phyloP scores from a whole-genome alignment of 2,329 filamentous ascomycete species.

The Fonsecaea multimorphosa region DNA sequence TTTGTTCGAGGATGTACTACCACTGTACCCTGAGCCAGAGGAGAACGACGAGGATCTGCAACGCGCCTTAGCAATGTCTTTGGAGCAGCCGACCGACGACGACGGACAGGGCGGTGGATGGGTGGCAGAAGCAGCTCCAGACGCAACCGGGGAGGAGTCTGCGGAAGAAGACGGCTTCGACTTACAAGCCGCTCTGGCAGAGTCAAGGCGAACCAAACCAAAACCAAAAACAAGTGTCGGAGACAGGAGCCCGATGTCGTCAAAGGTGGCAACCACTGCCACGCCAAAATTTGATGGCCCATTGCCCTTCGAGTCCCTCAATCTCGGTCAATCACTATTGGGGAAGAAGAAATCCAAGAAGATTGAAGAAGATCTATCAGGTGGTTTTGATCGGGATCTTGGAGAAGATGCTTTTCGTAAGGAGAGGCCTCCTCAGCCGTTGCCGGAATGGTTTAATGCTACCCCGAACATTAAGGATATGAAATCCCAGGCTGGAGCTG shows the following conservation, averaged over 20 bases:
- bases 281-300: slow-evolving; percentile 70
- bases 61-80: slow-evolving; percentile 82
- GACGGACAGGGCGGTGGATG: slow-evolving; percentile 59
- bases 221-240: slow-evolving; percentile 49
- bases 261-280: slow-evolving; percentile 8
- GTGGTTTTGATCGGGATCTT: slow-evolving; percentile 68
- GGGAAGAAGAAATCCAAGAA: slow-evolving; percentile 61
- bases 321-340: slow-evolving; percentile 68
- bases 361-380: slow-evolving; percentile 61
- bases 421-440: slow-evolving; percentile 43
- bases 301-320: slow-evolving; percentile 82
- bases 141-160: slow-evolving; percentile 52
- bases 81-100: slow-evolving; percentile 59
- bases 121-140: slow-evolving; percentile 35
- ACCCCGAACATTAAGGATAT: slow-evolving; percentile 43
- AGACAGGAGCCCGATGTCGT: slow-evolving; percentile 54
- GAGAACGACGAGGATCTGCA: slow-evolving; percentile 74
- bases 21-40: slow-evolving; percentile 43
- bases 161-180: slow-evolving; percentile 79
- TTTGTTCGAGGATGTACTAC: slow-evolving; percentile 61
- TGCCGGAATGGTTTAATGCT: slow-evolving; percentile 56
- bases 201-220: slow-evolving; percentile 68
- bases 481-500: slow-evolving; percentile 36
- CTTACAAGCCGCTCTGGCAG: slow-evolving; percentile 75
- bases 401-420: slow-evolving; percentile 40